phyloP scores from a whole-genome alignment of 805 yeast species.

The Pichia phayaonensis region DNA sequence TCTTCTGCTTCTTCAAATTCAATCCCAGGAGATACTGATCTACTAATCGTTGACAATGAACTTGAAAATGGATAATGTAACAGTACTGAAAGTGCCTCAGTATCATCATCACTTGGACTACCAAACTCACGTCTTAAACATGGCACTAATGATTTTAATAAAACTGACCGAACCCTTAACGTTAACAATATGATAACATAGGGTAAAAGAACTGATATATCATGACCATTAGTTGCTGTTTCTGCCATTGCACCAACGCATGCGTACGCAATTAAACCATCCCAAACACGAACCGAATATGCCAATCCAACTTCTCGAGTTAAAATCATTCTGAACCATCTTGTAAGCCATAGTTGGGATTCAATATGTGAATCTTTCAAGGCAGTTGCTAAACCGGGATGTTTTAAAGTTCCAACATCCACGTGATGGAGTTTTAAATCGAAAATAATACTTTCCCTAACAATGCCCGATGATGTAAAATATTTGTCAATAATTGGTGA shows the following conservation, averaged over 20 bases:
- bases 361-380: conserved; percentile 29
- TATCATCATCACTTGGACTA: conserved; percentile 32
- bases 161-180: conserved; percentile 13
- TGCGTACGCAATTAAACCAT: conserved; percentile 32
- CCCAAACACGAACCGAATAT: conserved; percentile 38
- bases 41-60: neutral
- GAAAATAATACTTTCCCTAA: conserved; percentile 41
- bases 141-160: conserved; percentile 5
- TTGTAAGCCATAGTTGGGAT: conserved; percentile 47
- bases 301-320: conserved; percentile 40
- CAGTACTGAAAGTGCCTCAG: conserved; percentile 41
- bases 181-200: conserved; percentile 36
- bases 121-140: neutral
- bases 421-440: conserved; percentile 41
- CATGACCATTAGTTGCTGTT: conserved; percentile 5
- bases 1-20: neutral
- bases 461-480: conserved; percentile 33
- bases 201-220: conserved; percentile 26
- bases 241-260: conserved; percentile 7
- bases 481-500: conserved; percentile 30
- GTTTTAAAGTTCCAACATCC: conserved; percentile 22
- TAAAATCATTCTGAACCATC: conserved; percentile 41
- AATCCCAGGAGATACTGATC: conserved; percentile 6
- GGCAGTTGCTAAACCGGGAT: conserved; percentile 11
- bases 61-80: conserved; percentile 38